A percentile compares a stretch with the other conserved stretches of the same genome.
These are phyloP conservation scores for Citrus sp. DNA, from an alignment of 345 rosid species.

Conservation along the genomic window DNA sequence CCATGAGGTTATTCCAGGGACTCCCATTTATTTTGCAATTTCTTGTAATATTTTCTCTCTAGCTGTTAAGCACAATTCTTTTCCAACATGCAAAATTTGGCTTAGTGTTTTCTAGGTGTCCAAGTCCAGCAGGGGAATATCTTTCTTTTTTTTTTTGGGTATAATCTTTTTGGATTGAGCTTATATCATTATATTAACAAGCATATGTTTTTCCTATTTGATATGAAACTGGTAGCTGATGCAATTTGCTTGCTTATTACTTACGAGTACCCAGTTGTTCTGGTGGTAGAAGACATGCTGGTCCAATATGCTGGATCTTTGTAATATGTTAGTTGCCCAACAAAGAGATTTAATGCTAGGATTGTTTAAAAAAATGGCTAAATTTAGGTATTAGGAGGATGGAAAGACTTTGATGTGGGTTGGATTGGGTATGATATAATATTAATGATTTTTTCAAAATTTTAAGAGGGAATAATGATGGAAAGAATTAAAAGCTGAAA, in stretches of 20 bases:
- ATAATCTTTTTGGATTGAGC: not conserved
- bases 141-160: not conserved
- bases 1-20: not conserved
- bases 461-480: not conserved
- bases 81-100: not conserved
- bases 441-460: not conserved
- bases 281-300: not conserved
- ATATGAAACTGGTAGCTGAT: not conserved
- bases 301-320: not conserved
- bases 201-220: not conserved
- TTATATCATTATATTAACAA: not conserved
- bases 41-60: not conserved
- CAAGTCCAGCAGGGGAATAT: too few relatives aligned
- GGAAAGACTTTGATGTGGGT: not conserved
- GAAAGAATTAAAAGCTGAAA: not conserved
- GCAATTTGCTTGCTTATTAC: not conserved
- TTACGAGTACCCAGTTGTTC: not conserved
- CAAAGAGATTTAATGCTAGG: not conserved
- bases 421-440: not conserved
- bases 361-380: not conserved
- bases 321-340: not conserved
- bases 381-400: not conserved
- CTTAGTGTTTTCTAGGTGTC: not conserved
- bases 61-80: not conserved
- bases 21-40: not conserved